Evolutionary conservation across 2,329 filamentous ascomycete species (phyloP).

Genomic region (Ambrosiella cleistominuta): DNA sequence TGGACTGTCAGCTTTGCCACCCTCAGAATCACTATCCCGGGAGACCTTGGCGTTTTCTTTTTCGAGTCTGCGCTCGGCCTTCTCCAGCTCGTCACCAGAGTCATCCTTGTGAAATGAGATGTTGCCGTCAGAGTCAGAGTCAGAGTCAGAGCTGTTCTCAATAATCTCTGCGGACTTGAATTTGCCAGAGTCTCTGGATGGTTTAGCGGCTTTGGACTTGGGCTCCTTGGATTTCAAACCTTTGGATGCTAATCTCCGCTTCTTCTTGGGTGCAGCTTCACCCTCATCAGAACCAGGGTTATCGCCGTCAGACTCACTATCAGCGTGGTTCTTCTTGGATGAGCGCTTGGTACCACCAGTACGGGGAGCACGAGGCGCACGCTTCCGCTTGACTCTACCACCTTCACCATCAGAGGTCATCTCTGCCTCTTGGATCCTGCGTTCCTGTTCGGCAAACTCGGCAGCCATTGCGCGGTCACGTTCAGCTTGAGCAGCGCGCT

Average conservation of each 20-base stretch:
- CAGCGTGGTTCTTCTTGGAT: slow-evolving; percentile 39
- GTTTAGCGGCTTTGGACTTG: slow-evolving; percentile 23
- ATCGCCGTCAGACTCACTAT: slow-evolving; percentile 21
- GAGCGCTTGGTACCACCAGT: slow-evolving; percentile 17
- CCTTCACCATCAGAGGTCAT: slow-evolving; percentile 68
- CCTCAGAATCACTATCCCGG: not conserved
- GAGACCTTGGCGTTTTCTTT: slow-evolving; percentile 13
- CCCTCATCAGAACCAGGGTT: slow-evolving; percentile 20
- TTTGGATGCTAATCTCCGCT: slow-evolving; percentile 39
- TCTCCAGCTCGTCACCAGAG: slow-evolving; percentile 19
- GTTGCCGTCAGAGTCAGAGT: slow-evolving; percentile 21
- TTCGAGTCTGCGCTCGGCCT: slow-evolving; percentile 18
- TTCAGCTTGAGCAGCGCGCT: slow-evolving; percentile 65
- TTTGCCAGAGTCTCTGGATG: slow-evolving; percentile 29
- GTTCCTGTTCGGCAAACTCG: slow-evolving; percentile 53
- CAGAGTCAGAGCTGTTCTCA: slow-evolving; percentile 26
- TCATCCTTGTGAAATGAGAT: slow-evolving; percentile 10
- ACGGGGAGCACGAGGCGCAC: slow-evolving; percentile 29
- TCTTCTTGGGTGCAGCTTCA: slow-evolving; percentile 35
- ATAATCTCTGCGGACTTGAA: slow-evolving; percentile 69
- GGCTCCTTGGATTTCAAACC: slow-evolving; percentile 18
- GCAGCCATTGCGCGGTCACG: slow-evolving; percentile 57
- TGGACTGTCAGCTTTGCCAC: slow-evolving; percentile 5
- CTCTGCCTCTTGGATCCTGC: slow-evolving; percentile 52
- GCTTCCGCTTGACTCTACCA: slow-evolving; percentile 63